A percentile compares a stretch with the other conserved stretches of the same genome.
Evolutionary conservation across 1,284 basidiomycete genomes (phyloP).

Genomic region (Cystobasidium pallidum): DNA sequence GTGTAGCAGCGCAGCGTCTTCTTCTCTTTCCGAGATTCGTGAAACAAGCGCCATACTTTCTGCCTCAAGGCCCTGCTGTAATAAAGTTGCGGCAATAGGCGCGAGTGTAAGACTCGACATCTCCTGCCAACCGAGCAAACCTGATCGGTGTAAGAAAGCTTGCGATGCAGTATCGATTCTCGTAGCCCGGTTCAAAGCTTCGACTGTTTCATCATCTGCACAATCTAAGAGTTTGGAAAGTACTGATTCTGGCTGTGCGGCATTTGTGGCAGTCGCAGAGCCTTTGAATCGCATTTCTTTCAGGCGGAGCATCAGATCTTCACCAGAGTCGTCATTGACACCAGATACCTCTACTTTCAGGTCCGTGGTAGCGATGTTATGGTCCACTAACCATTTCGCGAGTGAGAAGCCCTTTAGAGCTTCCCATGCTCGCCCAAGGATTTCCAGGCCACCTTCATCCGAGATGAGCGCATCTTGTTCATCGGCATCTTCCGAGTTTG

Average conservation of each 20-base stretch:
- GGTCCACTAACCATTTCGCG: constrained; percentile 66
- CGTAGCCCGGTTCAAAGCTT: neutral
- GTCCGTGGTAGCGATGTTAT: constrained; percentile 49
- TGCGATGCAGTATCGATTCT: neutral
- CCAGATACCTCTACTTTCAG: constrained; percentile 46
- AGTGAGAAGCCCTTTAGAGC: constrained; percentile 42
- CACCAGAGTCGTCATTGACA: neutral
- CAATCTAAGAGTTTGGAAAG: constrained; percentile 6
- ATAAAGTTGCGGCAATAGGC: constrained; percentile 65
- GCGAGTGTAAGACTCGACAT: constrained; percentile 5
- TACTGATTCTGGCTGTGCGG: constrained; percentile 54
- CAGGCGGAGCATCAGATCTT: constrained; percentile 11
- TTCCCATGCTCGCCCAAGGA: constrained; percentile 20
- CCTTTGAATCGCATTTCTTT: constrained; percentile 16
- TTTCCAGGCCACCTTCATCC: constrained; percentile 5
- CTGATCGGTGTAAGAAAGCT: constrained; percentile 3
- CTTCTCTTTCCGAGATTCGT: constrained; percentile 72
- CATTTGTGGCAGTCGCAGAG: constrained; percentile 61
- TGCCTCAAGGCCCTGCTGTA: constrained; percentile 67
- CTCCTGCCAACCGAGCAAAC: constrained; percentile 8
- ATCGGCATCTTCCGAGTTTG: constrained; percentile 46
- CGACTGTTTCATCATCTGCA: neutral
- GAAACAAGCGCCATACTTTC: constrained; percentile 68
- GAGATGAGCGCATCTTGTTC: constrained; percentile 44
- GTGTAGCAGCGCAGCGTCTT: constrained; percentile 66